Base-by-base conservation (phyloP, 345 rosid species). In the Eucalyptus erythrocorys region DNA sequence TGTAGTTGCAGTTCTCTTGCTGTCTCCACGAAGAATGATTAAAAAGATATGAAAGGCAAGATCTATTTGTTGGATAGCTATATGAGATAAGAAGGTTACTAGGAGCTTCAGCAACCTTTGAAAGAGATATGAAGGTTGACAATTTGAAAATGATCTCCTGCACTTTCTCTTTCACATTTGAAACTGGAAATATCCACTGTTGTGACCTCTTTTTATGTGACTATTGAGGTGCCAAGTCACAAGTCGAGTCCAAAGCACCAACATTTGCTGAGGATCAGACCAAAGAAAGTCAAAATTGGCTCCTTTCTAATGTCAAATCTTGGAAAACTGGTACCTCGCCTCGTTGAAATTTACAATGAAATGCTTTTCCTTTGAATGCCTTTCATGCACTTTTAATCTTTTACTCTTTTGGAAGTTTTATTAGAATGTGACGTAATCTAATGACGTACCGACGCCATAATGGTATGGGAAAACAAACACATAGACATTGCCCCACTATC, bases 1-100 rank as follows among this genome's bases (percentile, higher is more conserved):
- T 90, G 89, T 8, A n/a, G 88, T 48, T 86, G 86, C 68, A 86
- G 86, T 55, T 87, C 90, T 76, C 10, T 85, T 87, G 87, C 84
- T 64, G 85, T 85, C 89, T 87, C 91, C 92, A 91, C 89, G 91
- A 43, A 34, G 55, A 55, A 50, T 37, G 9, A 40, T 22, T 40
- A 40, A 8, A 76, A 40, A 26, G 47, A 76, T 21, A 76, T 11
- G 47, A 21, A 76, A 40, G 84, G 84, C 47, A 1, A 76, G 47
- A 76, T 76, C 5, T 40, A 2, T 0, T 17, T 76, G 47, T 76
- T 40, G 47, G 47, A 76, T 37, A 40, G 30, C 84, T 11, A 40
- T 6, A 76, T 21, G 84, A 40, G 84, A 42, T 40, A 76, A 40
- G 82, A 76, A 37, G 84, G 47, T 2, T 11, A 21, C 14, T 21